Percentiles rank a stretch among this genome's conserved stretches.
Conservation (phyloP, 164 flowering plant genomes). For the Brasenia schreberi region DNA sequence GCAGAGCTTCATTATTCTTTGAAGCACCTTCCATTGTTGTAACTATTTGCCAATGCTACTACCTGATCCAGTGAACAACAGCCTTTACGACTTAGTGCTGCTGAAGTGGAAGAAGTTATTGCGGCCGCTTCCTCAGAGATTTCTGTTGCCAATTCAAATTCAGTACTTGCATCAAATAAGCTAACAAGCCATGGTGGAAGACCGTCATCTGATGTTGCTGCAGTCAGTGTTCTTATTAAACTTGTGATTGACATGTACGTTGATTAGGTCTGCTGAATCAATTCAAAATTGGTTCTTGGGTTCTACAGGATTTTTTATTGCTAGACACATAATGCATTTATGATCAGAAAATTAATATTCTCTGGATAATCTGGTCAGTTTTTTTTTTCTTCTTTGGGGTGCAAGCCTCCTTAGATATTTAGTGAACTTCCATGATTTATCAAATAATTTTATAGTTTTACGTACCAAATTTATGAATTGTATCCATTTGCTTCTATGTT, state of each 20-base stretch:
- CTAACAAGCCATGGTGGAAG: conserved; percentile 57
- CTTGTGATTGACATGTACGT: conserved; percentile 99
- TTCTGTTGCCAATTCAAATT: conserved; percentile 36
- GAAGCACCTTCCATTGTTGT: not conserved
- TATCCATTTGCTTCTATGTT: too few species aligned
- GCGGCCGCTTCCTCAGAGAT: conserved; percentile 87
- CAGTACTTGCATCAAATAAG: conserved; percentile 57
- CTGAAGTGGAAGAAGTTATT: conserved; percentile 88
- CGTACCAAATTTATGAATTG: too few species aligned
- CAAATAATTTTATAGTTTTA: too few species aligned
- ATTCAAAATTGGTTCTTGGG: not conserved
- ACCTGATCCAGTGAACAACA: conserved; percentile 78
- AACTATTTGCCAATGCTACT: not conserved
- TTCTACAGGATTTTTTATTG: not conserved
- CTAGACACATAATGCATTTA: too few species aligned
- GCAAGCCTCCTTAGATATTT: too few species aligned
- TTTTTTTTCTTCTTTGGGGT: too few species aligned
- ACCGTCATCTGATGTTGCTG: conserved; percentile 85
- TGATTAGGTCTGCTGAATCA: conserved; percentile 8
- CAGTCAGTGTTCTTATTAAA: conserved; percentile 87
- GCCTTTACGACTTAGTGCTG: conserved; percentile 75
- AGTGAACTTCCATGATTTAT: too few species aligned
- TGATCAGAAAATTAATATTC: too few species aligned
- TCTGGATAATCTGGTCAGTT: too few species aligned
- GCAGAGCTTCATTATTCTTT: not conserved